Conservation (phyloP, 2,329 filamentous ascomycete species). For the Neurospora sp. region DNA sequence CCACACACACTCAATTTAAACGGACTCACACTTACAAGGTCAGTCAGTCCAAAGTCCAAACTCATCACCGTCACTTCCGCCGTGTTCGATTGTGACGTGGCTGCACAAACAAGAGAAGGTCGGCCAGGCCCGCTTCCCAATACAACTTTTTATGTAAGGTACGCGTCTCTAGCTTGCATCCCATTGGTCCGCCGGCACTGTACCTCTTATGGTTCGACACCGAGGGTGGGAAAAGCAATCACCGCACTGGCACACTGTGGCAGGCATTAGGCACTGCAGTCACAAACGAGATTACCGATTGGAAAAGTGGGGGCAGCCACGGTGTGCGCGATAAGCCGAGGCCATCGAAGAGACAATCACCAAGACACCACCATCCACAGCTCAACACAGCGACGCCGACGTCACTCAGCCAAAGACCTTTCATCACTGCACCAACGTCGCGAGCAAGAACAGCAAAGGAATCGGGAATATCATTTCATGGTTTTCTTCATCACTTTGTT, state of each 20-base stretch:
- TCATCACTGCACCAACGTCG: not conserved
- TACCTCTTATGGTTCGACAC: not conserved
- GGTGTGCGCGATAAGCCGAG: not conserved
- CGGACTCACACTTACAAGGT: not conserved
- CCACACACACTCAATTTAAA: not conserved
- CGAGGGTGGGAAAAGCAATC: not conserved
- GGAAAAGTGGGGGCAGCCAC: not conserved
- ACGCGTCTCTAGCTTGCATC: not conserved
- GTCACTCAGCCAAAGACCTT: not conserved
- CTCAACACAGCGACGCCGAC: not conserved
- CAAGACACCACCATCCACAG: not conserved
- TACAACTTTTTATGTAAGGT: not conserved
- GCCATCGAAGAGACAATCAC: not conserved
- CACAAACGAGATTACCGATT: not conserved
- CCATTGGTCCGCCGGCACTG: not conserved
- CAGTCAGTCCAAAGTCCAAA: not conserved
- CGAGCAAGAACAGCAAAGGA: not conserved
- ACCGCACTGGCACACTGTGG: not conserved
- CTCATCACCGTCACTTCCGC: not conserved
- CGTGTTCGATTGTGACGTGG: not conserved
- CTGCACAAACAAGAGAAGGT: not conserved
- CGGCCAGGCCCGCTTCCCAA: not conserved
- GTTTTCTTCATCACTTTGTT: not conserved
- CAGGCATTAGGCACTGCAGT: not conserved
- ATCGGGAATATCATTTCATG: not conserved